These are phyloP conservation scores for Scytalidium lignicola DNA, from an alignment of 2,329 filamentous ascomycete species.

Conservation along the genomic window DNA sequence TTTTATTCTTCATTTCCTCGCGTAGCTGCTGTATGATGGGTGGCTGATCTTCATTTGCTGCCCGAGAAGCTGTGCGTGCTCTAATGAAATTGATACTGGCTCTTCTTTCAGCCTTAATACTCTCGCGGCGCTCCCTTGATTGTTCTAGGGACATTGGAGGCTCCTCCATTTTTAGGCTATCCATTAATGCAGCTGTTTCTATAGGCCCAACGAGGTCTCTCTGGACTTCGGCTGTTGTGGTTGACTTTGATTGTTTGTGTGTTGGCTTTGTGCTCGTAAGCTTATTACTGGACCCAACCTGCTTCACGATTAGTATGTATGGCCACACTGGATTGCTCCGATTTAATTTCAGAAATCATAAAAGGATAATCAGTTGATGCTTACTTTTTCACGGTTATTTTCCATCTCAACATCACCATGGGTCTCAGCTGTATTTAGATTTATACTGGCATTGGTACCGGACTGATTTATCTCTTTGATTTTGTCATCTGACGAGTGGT, in stretches of 20 bases:
- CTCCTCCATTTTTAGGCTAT: not conserved
- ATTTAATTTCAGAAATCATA: too few relatives aligned
- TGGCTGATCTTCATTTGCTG: not conserved
- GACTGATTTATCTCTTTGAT: too few relatives aligned
- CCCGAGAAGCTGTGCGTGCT: slow-evolving; percentile 1
- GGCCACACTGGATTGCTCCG: not conserved
- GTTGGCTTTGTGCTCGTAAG: not conserved
- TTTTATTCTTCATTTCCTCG: not conserved
- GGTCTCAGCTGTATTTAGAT: too few relatives aligned
- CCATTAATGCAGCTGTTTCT: not conserved
- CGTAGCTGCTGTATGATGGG: not conserved
- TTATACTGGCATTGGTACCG: too few relatives aligned
- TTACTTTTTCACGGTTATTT: too few relatives aligned
- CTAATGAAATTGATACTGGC: slow-evolving; percentile 4
- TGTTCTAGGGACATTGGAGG: not conserved
- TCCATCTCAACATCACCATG: too few relatives aligned
- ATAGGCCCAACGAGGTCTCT: not conserved
- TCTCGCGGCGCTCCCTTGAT: not conserved
- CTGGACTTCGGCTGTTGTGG: not conserved
- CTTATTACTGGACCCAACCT: not conserved
- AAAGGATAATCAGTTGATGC: too few relatives aligned
- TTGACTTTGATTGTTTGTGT: not conserved
- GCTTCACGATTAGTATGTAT: not conserved
- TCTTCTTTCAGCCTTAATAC: slow-evolving; percentile 4
- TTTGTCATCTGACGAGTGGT: too few relatives aligned